Conservation (phyloP, 208 protist species). For the Leishmania martiniquensis region DNA sequence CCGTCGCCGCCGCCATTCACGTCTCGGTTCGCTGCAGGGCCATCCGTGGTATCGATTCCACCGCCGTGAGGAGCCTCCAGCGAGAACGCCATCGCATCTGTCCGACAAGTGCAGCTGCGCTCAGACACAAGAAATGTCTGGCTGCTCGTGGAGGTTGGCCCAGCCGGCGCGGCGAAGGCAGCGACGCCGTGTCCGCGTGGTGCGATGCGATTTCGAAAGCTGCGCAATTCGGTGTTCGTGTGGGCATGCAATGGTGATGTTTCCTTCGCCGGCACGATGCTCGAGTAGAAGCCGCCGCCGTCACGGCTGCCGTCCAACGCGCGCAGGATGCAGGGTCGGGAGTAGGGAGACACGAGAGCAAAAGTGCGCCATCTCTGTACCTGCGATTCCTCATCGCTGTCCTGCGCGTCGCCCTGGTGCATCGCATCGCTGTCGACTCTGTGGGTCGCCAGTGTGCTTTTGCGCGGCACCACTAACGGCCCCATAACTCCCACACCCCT, state of each 20-base stretch:
- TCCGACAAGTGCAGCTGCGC: neutral
- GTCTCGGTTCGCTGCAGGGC: neutral
- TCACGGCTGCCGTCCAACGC: slow-evolving; percentile 1
- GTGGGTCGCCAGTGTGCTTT: neutral
- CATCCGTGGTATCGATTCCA: neutral
- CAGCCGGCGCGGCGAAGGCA: neutral
- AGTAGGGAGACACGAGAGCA: slow-evolving; percentile 15
- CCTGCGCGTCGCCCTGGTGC: neutral
- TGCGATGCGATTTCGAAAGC: slow-evolving; percentile 20
- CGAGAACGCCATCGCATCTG: neutral
- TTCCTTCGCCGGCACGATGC: neutral
- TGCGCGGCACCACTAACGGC: neutral
- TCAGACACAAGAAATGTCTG: neutral
- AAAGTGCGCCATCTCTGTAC: slow-evolving; percentile 4
- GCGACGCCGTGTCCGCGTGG: neutral
- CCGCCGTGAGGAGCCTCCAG: neutral
- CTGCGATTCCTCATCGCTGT: slow-evolving; percentile 22
- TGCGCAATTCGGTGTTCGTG: slow-evolving; percentile 3
- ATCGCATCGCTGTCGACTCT: slow-evolving; percentile 1
- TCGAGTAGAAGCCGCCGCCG: slow-evolving; percentile 1
- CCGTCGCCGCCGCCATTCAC: neutral
- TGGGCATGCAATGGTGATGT: neutral
- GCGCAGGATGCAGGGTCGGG: neutral
- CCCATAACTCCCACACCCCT: neutral
- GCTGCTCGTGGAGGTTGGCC: neutral